These are phyloP conservation scores for Mucor lusitanicus DNA, from an alignment of 371 early-diverging fungal species.

Conservation along the genomic window DNA sequence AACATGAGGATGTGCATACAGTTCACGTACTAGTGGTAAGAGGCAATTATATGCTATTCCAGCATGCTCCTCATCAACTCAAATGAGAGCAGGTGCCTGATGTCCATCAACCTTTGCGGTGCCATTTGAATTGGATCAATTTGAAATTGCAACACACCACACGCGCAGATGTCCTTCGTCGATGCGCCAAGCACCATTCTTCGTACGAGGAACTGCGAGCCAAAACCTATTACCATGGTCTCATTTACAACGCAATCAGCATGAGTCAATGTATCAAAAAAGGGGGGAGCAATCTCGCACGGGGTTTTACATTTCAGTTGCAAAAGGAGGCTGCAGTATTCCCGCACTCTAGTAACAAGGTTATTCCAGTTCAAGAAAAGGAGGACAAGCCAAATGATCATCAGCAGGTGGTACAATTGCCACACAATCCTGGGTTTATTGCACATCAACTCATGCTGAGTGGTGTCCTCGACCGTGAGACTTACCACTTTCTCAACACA, in stretches of 20 bases:
- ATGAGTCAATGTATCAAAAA: background rate
- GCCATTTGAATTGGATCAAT: slow-evolving; percentile 16
- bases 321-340: background rate
- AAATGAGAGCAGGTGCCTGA: background rate
- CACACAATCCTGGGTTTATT: slow-evolving; percentile 14
- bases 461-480: background rate
- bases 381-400: background rate
- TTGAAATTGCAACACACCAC: slow-evolving; percentile 6
- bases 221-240: background rate
- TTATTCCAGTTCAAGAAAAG: background rate
- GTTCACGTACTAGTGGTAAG: too few species aligned
- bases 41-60: too few species aligned
- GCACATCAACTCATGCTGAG: background rate
- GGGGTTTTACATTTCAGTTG: background rate
- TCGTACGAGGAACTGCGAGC: slow-evolving; percentile 36
- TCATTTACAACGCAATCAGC: background rate
- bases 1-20: background rate
- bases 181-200: slow-evolving; percentile 7
- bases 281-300: background rate
- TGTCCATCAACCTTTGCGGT: background rate
- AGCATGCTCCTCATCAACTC: too few species aligned
- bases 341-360: background rate
- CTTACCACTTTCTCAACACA: background rate
- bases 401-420: slow-evolving; percentile 7
- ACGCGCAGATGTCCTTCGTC: slow-evolving; percentile 19